These are phyloP conservation scores for Cadophora sp. DNA, from an alignment of 2,329 filamentous ascomycete genomes.

Conservation along the genomic window DNA sequence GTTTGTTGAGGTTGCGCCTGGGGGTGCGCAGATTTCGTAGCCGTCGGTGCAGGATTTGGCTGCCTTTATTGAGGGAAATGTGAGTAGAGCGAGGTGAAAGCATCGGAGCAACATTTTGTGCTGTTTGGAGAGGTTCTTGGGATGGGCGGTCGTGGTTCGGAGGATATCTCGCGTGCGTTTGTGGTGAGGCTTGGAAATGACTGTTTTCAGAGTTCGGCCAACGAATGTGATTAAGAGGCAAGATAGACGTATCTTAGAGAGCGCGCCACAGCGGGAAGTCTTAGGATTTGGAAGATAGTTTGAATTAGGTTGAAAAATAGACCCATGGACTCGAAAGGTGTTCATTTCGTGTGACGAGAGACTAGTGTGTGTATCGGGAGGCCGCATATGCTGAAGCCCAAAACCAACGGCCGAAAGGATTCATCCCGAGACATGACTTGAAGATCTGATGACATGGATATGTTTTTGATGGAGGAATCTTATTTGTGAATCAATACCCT, in stretches of 20 bases:
- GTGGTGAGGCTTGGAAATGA: too few relatives aligned
- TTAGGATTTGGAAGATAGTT: too few relatives aligned
- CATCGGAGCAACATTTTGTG: neutral
- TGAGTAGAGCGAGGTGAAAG: neutral
- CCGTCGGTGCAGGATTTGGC: constrained; percentile 11
- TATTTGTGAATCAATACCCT: too few relatives aligned
- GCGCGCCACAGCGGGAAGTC: too few relatives aligned
- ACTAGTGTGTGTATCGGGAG: neutral
- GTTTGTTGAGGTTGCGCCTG: constrained; percentile 39
- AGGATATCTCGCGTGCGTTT: too few relatives aligned
- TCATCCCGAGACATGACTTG: neutral
- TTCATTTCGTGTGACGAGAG: neutral
- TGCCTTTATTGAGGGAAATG: neutral
- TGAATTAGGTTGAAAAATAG: too few relatives aligned
- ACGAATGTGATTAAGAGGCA: too few relatives aligned
- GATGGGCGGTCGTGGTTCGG: too few relatives aligned
- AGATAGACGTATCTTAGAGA: too few relatives aligned
- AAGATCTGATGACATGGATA: too few relatives aligned
- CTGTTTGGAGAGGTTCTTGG: neutral
- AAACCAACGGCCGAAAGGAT: neutral
- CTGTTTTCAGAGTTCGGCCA: too few relatives aligned
- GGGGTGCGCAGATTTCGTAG: constrained; percentile 45
- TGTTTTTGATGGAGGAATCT: too few relatives aligned
- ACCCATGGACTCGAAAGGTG: neutral
- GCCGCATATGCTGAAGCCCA: neutral